A percentile compares a stretch with the other conserved stretches of the same genome.
Evolutionary conservation across 306 rosid species (phyloP).

Genomic region (Prunus persica): Prunus_persica_NCBIv2 NC_034011.1:20313001-20313500

Average conservation of each 20-base stretch:
- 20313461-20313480: too few relatives aligned
- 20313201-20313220: background rate
- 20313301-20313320: too few relatives aligned
- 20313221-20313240: background rate
- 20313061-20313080: background rate
- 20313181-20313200: background rate
- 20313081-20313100: background rate
- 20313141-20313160: background rate
- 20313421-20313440: slow-evolving; percentile 8
- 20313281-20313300: too few relatives aligned
- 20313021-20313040: background rate
- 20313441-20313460: too few relatives aligned
- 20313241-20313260: background rate
- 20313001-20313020: background rate
- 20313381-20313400: slow-evolving; percentile 4
- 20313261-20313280: too few relatives aligned
- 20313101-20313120: background rate
- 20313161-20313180: background rate
- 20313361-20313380: too few relatives aligned
- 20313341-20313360: too few relatives aligned
- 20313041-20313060: background rate
- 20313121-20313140: background rate
- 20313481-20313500: background rate
- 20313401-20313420: slow-evolving; percentile 11
- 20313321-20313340: too few relatives aligned